These are phyloP conservation scores for Pleurotus tuber-regium DNA, from an alignment of 768 basidiomycete species.

Conservation along the genomic window DNA sequence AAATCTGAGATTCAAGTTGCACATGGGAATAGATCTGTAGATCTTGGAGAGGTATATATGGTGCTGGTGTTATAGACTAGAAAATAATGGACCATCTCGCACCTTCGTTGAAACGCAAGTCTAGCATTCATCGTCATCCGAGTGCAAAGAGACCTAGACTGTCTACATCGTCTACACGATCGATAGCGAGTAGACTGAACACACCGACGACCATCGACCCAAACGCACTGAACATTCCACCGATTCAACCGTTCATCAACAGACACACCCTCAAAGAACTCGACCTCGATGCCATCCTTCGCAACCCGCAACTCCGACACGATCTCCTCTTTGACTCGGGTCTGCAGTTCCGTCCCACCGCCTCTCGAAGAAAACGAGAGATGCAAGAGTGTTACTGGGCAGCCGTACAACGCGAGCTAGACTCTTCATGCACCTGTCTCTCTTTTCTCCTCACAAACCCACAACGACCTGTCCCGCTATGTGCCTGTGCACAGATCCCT, in stretches of 20 bases:
- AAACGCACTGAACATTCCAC: slow-evolving; percentile 58
- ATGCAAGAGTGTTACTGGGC: slow-evolving; percentile 83
- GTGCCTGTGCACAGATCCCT: slow-evolving; percentile 49
- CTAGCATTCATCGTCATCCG: slow-evolving; percentile 36
- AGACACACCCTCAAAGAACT: slow-evolving; percentile 81
- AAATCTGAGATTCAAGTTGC: too few species aligned
- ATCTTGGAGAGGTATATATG: too few species aligned
- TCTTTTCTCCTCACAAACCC: slow-evolving; percentile 51
- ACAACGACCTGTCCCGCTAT: slow-evolving; percentile 20
- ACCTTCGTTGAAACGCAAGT: slow-evolving; percentile 15
- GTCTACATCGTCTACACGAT: slow-evolving; percentile 46
- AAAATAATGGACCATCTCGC: slow-evolving; percentile 9
- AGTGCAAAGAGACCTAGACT: slow-evolving; percentile 40
- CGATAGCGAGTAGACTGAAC: too few species aligned
- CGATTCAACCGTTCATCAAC: slow-evolving; percentile 75
- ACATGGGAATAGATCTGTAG: too few species aligned
- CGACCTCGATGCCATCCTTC: slow-evolving; percentile 80
- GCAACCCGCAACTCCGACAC: slow-evolving; percentile 90
- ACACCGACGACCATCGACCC: slow-evolving; percentile 44
- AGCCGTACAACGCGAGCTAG: slow-evolving; percentile 75
- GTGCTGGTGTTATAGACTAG: too few species aligned
- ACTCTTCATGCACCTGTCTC: slow-evolving; percentile 80
- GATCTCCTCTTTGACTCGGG: slow-evolving; percentile 88
- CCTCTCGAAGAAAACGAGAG: slow-evolving; percentile 69
- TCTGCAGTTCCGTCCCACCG: slow-evolving; percentile 77